A percentile compares a stretch with the other conserved stretches of the same genome.
Conservation (phyloP, 441 rosid genomes). For the Flueggea neowawraea region DNA sequence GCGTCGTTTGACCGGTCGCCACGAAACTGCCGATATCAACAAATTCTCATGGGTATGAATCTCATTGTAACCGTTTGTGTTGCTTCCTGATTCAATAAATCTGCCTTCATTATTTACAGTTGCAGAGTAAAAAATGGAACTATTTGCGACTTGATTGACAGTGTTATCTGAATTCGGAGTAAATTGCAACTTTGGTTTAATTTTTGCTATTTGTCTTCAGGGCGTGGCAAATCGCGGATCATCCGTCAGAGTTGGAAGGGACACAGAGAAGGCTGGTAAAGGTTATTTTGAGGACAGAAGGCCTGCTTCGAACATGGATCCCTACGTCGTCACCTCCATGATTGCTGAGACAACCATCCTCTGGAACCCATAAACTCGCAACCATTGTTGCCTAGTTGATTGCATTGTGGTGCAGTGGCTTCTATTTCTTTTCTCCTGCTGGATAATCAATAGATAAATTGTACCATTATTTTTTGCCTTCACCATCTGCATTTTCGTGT, state of each 20-base stretch:
- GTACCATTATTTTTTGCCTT: too few species aligned
- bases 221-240: slow-evolving; percentile 87
- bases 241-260: slow-evolving; percentile 76
- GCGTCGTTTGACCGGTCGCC: slow-evolving; percentile 68
- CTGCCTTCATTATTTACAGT: too few species aligned
- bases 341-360: slow-evolving; percentile 70
- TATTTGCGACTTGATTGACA: too few species aligned
- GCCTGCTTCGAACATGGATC: slow-evolving; percentile 85
- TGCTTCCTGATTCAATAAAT: not conserved
- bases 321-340: slow-evolving; percentile 69
- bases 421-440: too few species aligned
- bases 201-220: slow-evolving; percentile 15
- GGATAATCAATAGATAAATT: too few species aligned
- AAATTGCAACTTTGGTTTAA: not conserved
- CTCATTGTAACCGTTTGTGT: too few species aligned
- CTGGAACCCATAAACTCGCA: slow-evolving; percentile 24
- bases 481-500: too few species aligned
- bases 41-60: slow-evolving; percentile 60
- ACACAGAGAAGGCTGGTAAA: slow-evolving; percentile 61
- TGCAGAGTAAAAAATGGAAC: too few species aligned
- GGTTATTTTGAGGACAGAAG: slow-evolving; percentile 84
- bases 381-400: too few species aligned
- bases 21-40: slow-evolving; percentile 81
- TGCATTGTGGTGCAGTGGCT: too few species aligned
- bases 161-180: too few species aligned